phyloP scores from a whole-genome alignment of 2,329 filamentous ascomycete species.

The Penicillium thymicola region DNA sequence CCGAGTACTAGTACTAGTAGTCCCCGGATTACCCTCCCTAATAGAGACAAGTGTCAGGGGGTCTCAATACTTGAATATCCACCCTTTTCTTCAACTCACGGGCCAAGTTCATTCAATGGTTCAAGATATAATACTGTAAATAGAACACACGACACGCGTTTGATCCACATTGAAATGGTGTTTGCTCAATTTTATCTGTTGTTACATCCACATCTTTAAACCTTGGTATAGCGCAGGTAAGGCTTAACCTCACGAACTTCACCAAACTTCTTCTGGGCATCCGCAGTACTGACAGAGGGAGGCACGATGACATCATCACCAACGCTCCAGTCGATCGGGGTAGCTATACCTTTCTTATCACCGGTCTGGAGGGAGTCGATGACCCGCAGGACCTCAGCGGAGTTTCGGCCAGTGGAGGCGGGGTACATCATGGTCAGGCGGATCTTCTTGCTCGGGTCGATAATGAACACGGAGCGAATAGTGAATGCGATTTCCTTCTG shows the following conservation, averaged over 20 bases:
- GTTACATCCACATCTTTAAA: conserved; percentile 4
- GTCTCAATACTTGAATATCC: no score
- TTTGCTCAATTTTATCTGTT: neutral
- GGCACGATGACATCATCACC: conserved; percentile 93
- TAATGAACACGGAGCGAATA: conserved; percentile 92
- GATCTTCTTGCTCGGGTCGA: conserved; percentile 92
- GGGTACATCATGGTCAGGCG: conserved; percentile 91
- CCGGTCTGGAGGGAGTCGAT: conserved; percentile 78
- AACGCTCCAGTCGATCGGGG: conserved; percentile 85
- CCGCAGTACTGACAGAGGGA: conserved; percentile 74
- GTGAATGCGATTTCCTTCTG: conserved; percentile 82
- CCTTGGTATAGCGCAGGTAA: conserved; percentile 24
- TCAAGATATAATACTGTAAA: neutral
- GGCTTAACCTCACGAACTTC: conserved; percentile 62
- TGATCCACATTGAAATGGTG: neutral
- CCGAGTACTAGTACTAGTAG: no score
- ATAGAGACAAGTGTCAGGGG: conserved; percentile 13
- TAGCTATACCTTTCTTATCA: conserved; percentile 85
- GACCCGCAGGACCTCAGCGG: conserved; percentile 73
- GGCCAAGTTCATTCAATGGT: neutral
- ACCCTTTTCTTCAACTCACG: neutral
- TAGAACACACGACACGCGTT: neutral
- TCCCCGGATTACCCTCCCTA: conserved; percentile 15
- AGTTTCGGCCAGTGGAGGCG: conserved; percentile 83
- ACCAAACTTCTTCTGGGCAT: conserved; percentile 86